A percentile compares a stretch with the other conserved stretches of the same genome.
Conservation (phyloP, 768 basidiomycete genomes). For the Russula compacta region DNA sequence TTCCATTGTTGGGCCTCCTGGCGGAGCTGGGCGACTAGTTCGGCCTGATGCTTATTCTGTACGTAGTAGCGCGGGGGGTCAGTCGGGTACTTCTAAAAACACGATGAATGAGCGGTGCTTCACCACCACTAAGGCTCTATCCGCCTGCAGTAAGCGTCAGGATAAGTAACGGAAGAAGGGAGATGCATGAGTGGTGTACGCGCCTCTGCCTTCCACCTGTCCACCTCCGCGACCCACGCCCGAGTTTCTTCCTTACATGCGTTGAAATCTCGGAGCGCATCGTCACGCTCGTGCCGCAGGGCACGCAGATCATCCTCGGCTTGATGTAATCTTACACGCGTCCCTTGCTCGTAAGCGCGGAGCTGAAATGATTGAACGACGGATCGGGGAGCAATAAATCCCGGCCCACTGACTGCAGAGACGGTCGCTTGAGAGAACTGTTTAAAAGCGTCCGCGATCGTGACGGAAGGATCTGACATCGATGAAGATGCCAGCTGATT, state of each 20-base stretch:
- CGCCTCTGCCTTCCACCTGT: slow-evolving; percentile 20
- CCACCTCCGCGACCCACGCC: slow-evolving; percentile 8
- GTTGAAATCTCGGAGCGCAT: slow-evolving; percentile 11
- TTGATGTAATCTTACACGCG: slow-evolving; percentile 9
- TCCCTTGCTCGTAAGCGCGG: slow-evolving; percentile 16
- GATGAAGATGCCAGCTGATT: background rate
- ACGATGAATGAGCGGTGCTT: background rate
- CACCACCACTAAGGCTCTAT: slow-evolving; percentile 5
- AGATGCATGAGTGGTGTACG: background rate
- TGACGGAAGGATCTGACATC: slow-evolving; percentile 25
- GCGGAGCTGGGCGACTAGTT: slow-evolving; percentile 51
- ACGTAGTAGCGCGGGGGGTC: background rate
- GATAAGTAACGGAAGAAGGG: background rate
- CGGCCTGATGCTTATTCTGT: slow-evolving; percentile 54
- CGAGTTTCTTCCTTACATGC: slow-evolving; percentile 7
- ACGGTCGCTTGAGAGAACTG: slow-evolving; percentile 34
- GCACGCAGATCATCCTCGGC: slow-evolving; percentile 15
- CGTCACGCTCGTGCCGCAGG: slow-evolving; percentile 17
- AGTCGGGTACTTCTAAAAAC: background rate
- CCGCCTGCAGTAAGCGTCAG: background rate
- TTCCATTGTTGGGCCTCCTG: slow-evolving; percentile 67
- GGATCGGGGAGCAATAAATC: background rate
- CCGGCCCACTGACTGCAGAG: slow-evolving; percentile 29
- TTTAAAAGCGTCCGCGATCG: slow-evolving; percentile 35
- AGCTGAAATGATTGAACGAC: slow-evolving; percentile 4